Evolutionary conservation across 1,284 basidiomycete species (phyloP).

Genomic region (Rhodotorula sp.): DNA sequence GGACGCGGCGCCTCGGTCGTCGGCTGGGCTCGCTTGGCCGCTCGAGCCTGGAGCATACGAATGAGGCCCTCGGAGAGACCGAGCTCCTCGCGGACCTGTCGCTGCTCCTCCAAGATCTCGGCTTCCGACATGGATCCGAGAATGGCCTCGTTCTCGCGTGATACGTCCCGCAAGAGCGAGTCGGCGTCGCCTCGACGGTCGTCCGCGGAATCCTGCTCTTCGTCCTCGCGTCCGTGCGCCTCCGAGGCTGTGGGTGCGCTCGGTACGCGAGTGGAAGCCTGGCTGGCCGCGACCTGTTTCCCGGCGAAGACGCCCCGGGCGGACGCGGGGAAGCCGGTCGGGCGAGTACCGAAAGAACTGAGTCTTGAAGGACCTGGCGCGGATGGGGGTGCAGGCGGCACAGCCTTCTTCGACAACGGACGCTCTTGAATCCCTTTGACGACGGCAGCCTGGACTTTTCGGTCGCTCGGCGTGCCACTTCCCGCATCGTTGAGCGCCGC

Average conservation of each 20-base stretch:
- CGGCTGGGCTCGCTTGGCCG: slow-evolving; percentile 40
- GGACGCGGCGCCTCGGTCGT: neutral
- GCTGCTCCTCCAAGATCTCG: slow-evolving; percentile 61
- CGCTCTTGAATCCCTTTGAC: slow-evolving; percentile 39
- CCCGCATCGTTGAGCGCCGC: neutral
- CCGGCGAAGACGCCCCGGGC: slow-evolving; percentile 21
- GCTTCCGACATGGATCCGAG: slow-evolving; percentile 61
- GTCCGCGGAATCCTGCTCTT: neutral
- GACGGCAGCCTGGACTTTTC: slow-evolving; percentile 6
- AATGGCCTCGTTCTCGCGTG: slow-evolving; percentile 58
- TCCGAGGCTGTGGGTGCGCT: neutral
- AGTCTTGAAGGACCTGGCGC: slow-evolving; percentile 19
- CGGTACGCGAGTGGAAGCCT: neutral
- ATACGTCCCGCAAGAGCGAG: slow-evolving; percentile 50
- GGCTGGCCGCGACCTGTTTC: neutral
- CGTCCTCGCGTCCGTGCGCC: neutral
- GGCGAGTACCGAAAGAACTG: neutral
- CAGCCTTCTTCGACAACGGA: neutral
- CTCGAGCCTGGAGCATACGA: slow-evolving; percentile 57
- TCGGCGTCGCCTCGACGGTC: slow-evolving; percentile 1
- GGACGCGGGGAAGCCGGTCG: slow-evolving; percentile 27
- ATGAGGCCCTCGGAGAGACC: slow-evolving; percentile 65
- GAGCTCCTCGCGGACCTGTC: slow-evolving; percentile 66
- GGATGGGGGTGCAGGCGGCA: slow-evolving; percentile 20
- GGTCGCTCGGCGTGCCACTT: neutral